Evolutionary conservation across 345 rosid genomes (phyloP).

Genomic region (Physaria fendleri): DNA sequence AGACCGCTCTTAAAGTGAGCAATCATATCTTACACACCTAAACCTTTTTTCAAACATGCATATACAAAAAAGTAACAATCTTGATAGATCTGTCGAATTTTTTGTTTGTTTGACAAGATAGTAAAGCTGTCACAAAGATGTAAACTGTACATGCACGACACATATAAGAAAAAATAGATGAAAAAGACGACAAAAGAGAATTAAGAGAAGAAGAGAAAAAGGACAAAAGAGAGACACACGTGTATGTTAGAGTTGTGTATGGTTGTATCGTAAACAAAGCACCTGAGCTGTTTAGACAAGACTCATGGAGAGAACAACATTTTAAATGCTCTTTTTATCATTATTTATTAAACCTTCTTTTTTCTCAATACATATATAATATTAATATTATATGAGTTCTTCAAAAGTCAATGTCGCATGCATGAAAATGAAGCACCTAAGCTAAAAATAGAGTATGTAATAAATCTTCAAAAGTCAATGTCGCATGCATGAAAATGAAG

Average conservation of each 20-base stretch:
- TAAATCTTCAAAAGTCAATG: conserved; percentile 16
- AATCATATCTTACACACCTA: neutral
- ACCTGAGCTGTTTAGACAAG: conserved; percentile 37
- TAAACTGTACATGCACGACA: conserved; percentile 5
- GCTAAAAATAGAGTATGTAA: neutral
- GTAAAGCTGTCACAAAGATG: neutral
- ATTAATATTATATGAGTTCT: neutral
- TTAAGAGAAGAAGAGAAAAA: conserved; percentile 15
- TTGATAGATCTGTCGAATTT: neutral
- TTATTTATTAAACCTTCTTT: neutral
- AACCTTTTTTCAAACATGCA: neutral
- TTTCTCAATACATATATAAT: neutral
- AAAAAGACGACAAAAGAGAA: conserved; percentile 22
- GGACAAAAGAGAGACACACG: conserved; percentile 21
- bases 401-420: conserved; percentile 23
- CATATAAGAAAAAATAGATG: neutral
- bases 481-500: conserved; percentile 22
- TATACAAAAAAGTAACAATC: neutral
- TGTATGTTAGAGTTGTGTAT: conserved; percentile 31
- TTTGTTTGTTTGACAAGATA: neutral
- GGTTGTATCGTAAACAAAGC: conserved; percentile 26
- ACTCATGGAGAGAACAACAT: conserved; percentile 32
- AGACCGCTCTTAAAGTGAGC: too few relatives aligned
- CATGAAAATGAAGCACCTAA: conserved; percentile 8
- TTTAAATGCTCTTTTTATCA: conserved; percentile 12